Percentiles rank a stretch among this genome's conserved stretches.
These are phyloP conservation scores for Fraxinus albicans DNA, from an alignment of 305 asterid genomes.

Conservation along the genomic window DNA sequence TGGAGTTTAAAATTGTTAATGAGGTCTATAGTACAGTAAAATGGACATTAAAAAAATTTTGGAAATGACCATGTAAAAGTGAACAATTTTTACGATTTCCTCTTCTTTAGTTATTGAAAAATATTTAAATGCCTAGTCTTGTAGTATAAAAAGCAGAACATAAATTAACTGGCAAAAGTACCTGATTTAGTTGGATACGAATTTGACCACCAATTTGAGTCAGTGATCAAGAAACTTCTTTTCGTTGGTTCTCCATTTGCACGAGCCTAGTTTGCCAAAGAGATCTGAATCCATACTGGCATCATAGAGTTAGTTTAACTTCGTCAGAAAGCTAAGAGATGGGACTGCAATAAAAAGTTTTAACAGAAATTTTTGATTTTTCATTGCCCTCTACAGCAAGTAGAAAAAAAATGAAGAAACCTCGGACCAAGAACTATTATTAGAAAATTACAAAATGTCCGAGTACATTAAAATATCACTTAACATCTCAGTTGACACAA, in stretches of 20 bases:
- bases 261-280: not conserved
- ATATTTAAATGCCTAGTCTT: not conserved
- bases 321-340: not conserved
- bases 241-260: not conserved
- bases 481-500: no score
- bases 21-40: no score
- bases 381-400: not conserved
- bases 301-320: not conserved
- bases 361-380: not conserved
- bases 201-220: not conserved
- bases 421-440: not conserved
- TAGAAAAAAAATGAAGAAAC: not conserved
- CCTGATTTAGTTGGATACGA: not conserved
- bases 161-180: not conserved
- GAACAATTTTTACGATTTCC: no score
- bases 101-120: not conserved
- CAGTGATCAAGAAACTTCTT: not conserved
- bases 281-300: not conserved
- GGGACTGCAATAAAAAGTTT: not conserved
- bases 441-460: not conserved
- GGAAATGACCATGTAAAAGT: no score
- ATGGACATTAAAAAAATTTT: no score
- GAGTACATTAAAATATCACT: no score
- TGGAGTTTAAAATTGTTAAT: no score
- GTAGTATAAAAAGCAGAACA: not conserved